A percentile compares a stretch with the other conserved stretches of the same genome.
Conservation (phyloP, 345 rosid genomes). For the Gynandropsis gynandra region DNA sequence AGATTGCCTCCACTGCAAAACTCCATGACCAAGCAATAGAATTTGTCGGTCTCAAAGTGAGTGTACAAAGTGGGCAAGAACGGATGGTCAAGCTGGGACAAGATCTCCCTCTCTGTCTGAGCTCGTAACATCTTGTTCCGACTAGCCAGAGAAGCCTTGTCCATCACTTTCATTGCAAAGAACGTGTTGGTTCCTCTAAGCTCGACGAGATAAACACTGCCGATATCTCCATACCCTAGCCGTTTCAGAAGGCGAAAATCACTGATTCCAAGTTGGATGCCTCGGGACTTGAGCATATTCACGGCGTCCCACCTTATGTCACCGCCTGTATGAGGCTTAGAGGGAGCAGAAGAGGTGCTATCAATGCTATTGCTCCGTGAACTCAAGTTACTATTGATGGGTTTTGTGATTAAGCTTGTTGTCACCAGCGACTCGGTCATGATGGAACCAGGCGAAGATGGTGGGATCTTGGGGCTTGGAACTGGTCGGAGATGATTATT, state of each 20-base stretch:
- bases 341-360: constrained; percentile 43
- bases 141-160: constrained; percentile 71
- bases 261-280: constrained; percentile 52
- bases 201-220: constrained; percentile 62
- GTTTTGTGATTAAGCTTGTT: constrained; percentile 13
- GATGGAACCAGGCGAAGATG: constrained; percentile 29
- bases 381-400: constrained; percentile 21
- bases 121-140: constrained; percentile 76
- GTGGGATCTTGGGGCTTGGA: constrained; percentile 31
- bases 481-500: constrained; percentile 21
- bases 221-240: constrained; percentile 87
- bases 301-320: constrained; percentile 86
- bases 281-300: constrained; percentile 36
- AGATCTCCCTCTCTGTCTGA: constrained; percentile 62
- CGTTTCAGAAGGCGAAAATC: constrained; percentile 77
- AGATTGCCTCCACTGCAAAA: constrained; percentile 78
- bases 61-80: constrained; percentile 62
- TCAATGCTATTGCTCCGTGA: constrained; percentile 62
- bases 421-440: constrained; percentile 15
- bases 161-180: constrained; percentile 83
- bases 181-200: constrained; percentile 58
- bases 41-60: constrained; percentile 60
- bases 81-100: constrained; percentile 60
- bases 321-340: constrained; percentile 87
- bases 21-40: constrained; percentile 69